Evolutionary conservation across 108 stramenopile genomes (phyloP).

Genomic region (Parmales sp.): DNA sequence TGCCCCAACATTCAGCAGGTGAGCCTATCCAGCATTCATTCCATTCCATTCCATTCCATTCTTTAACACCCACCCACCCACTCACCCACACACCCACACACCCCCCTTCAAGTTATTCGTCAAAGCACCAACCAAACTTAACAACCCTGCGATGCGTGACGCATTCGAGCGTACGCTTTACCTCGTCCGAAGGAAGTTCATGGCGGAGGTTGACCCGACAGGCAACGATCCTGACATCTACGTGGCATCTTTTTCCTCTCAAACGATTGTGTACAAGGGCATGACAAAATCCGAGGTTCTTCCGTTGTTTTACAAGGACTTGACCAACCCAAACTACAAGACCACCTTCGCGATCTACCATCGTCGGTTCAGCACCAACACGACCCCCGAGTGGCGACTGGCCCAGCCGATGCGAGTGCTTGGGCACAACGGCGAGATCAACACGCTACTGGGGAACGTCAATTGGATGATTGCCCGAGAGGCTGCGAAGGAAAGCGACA

Average conservation of each 20-base stretch:
- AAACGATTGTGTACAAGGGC: slow-evolving; percentile 89
- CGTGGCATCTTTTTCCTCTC: slow-evolving; percentile 66
- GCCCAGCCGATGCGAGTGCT: slow-evolving; percentile 90
- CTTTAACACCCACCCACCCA: too few species aligned
- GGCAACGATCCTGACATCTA: slow-evolving; percentile 46
- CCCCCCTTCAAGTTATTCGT: too few species aligned
- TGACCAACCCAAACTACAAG: slow-evolving; percentile 65
- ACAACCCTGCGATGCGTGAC: slow-evolving; percentile 58
- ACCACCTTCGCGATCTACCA: slow-evolving; percentile 84
- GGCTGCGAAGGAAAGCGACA: slow-evolving; percentile 47
- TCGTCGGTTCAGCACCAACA: slow-evolving; percentile 88
- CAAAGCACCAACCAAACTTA: slow-evolving; percentile 59
- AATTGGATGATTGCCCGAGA: slow-evolving; percentile 94
- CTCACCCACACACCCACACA: too few species aligned
- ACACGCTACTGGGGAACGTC: slow-evolving; percentile 86
- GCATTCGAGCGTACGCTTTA: slow-evolving; percentile 91
- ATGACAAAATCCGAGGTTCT: slow-evolving; percentile 77
- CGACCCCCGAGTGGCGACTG: slow-evolving; percentile 82
- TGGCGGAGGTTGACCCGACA: slow-evolving; percentile 36
- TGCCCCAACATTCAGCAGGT: slow-evolving; percentile 80
- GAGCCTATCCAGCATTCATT: too few species aligned
- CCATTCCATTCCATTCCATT: too few species aligned
- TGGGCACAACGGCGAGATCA: slow-evolving; percentile 93
- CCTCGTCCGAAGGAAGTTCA: slow-evolving; percentile 70
- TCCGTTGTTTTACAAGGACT: slow-evolving; percentile 74